Evolutionary conservation across 2,329 filamentous ascomycete species (phyloP).

Genomic region (Beauveria pseudobassiana): DNA sequence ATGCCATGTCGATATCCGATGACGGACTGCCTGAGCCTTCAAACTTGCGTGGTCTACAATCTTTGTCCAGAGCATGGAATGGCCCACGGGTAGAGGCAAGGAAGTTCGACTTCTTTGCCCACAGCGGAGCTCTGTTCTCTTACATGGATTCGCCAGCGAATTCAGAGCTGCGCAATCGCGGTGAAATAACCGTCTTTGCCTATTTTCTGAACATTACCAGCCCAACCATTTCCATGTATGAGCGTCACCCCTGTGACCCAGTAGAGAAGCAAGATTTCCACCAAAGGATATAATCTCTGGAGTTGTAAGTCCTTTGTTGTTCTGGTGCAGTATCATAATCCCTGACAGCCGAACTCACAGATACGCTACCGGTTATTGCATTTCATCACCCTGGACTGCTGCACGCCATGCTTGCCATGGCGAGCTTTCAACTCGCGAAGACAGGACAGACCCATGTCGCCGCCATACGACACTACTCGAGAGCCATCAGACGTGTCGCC

Average conservation of each 20-base stretch:
- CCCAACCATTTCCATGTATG: conserved; percentile 78
- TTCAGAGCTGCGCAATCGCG: conserved; percentile 71
- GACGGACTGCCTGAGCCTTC: neutral
- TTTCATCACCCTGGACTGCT: conserved; percentile 79
- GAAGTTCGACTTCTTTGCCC: conserved; percentile 38
- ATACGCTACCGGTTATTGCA: conserved; percentile 77
- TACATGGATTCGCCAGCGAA: conserved; percentile 59
- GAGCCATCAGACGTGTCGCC: conserved; percentile 71
- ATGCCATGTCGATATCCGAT: conserved; percentile 12
- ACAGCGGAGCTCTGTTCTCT: conserved; percentile 48
- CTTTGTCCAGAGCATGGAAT: conserved; percentile 11
- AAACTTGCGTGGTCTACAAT: neutral
- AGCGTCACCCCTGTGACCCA: conserved; percentile 71
- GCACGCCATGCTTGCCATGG: conserved; percentile 82
- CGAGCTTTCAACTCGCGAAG: conserved; percentile 80
- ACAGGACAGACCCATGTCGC: conserved; percentile 65
- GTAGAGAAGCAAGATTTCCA: conserved; percentile 49
- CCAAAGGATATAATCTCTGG: conserved; percentile 57
- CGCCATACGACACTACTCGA: conserved; percentile 86
- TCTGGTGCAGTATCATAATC: neutral
- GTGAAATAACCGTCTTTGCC: conserved; percentile 76
- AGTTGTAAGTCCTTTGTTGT: conserved; percentile 39
- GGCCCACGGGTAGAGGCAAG: conserved; percentile 35
- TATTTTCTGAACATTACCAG: conserved; percentile 89
- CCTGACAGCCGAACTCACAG: conserved; percentile 29